Conservation (phyloP, 2,329 filamentous ascomycete species). For the Trichoderma guizhouense region DNA sequence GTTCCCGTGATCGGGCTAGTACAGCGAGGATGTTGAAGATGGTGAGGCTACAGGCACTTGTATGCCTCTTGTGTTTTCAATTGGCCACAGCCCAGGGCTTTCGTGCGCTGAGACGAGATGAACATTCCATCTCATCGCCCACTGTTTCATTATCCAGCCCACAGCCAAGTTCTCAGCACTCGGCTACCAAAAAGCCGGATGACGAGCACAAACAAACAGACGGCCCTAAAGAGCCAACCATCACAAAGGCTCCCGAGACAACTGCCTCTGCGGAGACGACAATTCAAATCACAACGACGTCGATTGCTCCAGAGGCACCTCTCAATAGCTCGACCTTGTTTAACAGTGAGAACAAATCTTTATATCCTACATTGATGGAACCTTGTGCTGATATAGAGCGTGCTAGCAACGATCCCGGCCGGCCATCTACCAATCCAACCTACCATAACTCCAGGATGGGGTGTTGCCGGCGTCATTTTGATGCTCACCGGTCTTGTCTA, state of each 20-base stretch:
- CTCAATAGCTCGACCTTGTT: slow-evolving; percentile 32
- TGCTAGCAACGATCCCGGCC: slow-evolving; percentile 43
- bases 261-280: slow-evolving; percentile 6
- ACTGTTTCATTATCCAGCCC: not conserved
- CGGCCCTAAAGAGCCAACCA: not conserved
- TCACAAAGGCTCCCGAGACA: not conserved
- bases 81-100: slow-evolving; percentile 35
- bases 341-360: slow-evolving; percentile 31
- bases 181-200: not conserved
- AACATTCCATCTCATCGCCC: not conserved
- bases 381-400: not conserved
- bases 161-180: not conserved
- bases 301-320: slow-evolving; percentile 18
- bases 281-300: slow-evolving; percentile 9
- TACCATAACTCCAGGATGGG: slow-evolving; percentile 74
- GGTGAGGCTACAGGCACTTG: slow-evolving; percentile 35
- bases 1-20: not conserved
- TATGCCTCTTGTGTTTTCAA: slow-evolving; percentile 40
- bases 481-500: slow-evolving; percentile 69
- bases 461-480: slow-evolving; percentile 73
- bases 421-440: slow-evolving; percentile 69
- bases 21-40: slow-evolving; percentile 34
- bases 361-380: not conserved
- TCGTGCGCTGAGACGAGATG: slow-evolving; percentile 36
- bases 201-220: slow-evolving; percentile 16